Base-by-base conservation (phyloP, 129 eudicot genomes). In the Cynara cardunculus region DNA sequence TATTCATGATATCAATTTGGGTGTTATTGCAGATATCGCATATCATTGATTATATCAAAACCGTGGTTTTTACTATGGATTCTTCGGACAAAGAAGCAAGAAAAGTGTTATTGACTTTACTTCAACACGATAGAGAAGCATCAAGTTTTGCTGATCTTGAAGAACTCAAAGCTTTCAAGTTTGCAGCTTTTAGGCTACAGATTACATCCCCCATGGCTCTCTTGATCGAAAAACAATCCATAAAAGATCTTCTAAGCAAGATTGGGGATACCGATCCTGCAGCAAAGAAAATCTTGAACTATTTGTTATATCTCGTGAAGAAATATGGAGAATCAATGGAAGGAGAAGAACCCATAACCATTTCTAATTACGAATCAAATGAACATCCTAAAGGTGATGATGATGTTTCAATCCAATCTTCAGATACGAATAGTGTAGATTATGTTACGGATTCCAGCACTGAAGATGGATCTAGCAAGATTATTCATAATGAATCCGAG, bases 71-170 rank as follows among this genome's bases (percentile, higher is more conserved):
- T 61, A 69, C 74, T 24, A 71, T 80, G 32, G 87, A 80, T 69
- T 14, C 82, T 12, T 80, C 81, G 10, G 87, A 84, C 9, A 74
- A 84, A 26, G 87, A 81, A 84, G 90, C 88, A 21, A 85, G 90
- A 7, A 82, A 26, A 19, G 83, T 78, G 34, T 56, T 84, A 64
- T 68, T 76, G 7, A 72, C 80, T 39, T 75, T 87, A 71, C 84
- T 87, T 37, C 81, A 73, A 69, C 76, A 76, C 71, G 83, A 87
- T 53, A 75, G 81, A 80, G 11, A 78, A 28, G 72, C 75, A 78
- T 78, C 84, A 59, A 78, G 77, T 30, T 31, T 73, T 41, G 73
- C 44, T 82, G 73, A 84, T 28, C 39, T 3, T 26, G 74, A 76
- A 49, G 88, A 85, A 62, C 73, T 82, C 22, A 78, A 77, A 21